Evolutionary conservation across 176 grass and related monocot genomes (phyloP).

Genomic region (Rhynchospora tenuis): DNA sequence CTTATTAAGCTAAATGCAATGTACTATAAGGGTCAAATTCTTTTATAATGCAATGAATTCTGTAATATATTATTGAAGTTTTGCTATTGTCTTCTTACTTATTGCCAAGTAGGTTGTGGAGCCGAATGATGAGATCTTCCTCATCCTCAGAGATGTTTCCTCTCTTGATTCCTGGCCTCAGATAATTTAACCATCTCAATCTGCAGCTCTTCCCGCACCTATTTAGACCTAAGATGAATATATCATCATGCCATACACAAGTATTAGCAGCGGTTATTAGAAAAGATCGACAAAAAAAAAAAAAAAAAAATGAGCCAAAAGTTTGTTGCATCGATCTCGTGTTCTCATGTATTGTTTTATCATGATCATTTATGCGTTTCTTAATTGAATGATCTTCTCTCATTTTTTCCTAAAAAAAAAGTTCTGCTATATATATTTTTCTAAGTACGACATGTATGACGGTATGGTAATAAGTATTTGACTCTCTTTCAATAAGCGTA

Average conservation of each 20-base stretch:
- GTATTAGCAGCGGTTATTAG: background rate
- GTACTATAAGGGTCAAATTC: background rate
- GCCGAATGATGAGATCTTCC: conserved; percentile 40
- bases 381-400: no score
- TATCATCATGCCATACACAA: background rate
- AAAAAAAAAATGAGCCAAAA: no score
- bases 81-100: background rate
- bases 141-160: conserved; percentile 43
- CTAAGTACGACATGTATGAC: no score
- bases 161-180: conserved; percentile 44
- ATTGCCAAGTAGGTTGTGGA: conserved; percentile 44
- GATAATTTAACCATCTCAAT: conserved; percentile 45
- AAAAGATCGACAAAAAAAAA: background rate
- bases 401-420: no score
- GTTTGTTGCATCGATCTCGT: background rate
- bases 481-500: no score
- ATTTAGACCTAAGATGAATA: conserved; percentile 26
- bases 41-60: background rate
- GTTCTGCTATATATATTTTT: no score
- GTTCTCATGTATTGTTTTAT: no score
- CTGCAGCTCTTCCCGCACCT: conserved; percentile 48
- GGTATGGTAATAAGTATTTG: no score
- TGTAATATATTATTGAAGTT: background rate
- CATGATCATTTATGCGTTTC: no score
- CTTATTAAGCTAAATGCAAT: no score